Base-by-base conservation (phyloP, 805 yeast species). In the Candida xyloterini region DNA sequence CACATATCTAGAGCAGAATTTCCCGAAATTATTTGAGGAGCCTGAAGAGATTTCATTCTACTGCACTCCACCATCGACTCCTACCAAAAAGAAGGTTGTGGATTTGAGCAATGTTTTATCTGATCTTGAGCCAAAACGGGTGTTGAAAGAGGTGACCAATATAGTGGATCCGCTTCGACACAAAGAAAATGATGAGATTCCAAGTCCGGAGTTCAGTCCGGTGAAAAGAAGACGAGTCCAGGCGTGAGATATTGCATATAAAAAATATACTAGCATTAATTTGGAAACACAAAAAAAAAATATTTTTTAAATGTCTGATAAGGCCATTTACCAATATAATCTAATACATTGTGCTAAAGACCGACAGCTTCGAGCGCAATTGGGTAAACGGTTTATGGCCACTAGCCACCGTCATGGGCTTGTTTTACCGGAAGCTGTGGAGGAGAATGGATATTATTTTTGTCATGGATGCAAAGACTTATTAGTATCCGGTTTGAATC, bases 21-120 rank as follows among this genome's bases (percentile, higher is more conserved):
- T 79, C 6, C 89, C 93, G 2, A 75, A 72, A 43, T 67, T 82
- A 50, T 84, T 84, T 71, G 55, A 69, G 74, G 44, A 41, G 29
- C 49, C 50, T 14, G 44, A 35, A 16, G 54, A 46, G 14, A 45
- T 50, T 5, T 47, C 54, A 5, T 32, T 50, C 29, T 50, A 50
- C 31, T 41, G 43, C 34, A 49, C 57, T 7, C 57, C 51, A 18
- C 57, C 53, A 27, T 42, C 53, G 16, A 53, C 55, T 15, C 58
- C 54, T 14, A 38, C 42, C 1, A 47, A 43, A 28, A 48, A 32
- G 18, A 22, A 27, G n/a, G 32, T 30, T 18, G 28, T 30, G 16
- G 42, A 34, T 14, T 40, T 36, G 14, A 23, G 14, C 20, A 39
- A 35, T 21, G 23, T 37, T 5, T 36, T 27, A 13, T 11, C 36